These are phyloP conservation scores for Bimuria novae-zelandiae DNA, from an alignment of 2,329 filamentous ascomycete species.

Conservation along the genomic window DNA sequence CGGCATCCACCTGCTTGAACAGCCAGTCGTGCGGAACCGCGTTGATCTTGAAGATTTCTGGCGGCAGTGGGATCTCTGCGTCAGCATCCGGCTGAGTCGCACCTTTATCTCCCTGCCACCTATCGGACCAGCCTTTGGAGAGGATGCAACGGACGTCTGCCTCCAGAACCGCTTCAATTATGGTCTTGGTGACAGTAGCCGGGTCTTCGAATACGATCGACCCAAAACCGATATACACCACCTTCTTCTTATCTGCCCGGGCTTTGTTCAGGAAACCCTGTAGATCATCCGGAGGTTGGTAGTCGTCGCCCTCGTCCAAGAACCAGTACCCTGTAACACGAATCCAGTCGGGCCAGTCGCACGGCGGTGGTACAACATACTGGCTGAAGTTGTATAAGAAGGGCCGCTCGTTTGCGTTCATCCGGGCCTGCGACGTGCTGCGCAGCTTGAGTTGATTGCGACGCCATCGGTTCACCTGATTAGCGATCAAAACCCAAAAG, in stretches of 20 bases:
- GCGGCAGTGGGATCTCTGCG: slow-evolving; percentile 70
- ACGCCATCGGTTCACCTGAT: slow-evolving; percentile 92
- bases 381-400: slow-evolving; percentile 98
- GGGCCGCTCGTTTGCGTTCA: slow-evolving; percentile 96
- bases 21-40: slow-evolving; percentile 96
- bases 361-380: slow-evolving; percentile 86
- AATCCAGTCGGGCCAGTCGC: slow-evolving; percentile 98
- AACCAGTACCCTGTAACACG: slow-evolving; percentile 98
- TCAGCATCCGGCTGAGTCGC: slow-evolving; percentile 58
- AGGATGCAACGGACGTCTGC: slow-evolving; percentile 93
- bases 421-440: slow-evolving; percentile 81
- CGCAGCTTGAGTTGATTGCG: slow-evolving; percentile 78
- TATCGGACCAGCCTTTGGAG: slow-evolving; percentile 96
- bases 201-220: slow-evolving; percentile 94
- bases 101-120: slow-evolving; percentile 56
- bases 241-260: slow-evolving; percentile 78
- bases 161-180: slow-evolving; percentile 87
- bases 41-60: slow-evolving; percentile 85
- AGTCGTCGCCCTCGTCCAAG: slow-evolving; percentile 73
- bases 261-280: slow-evolving; percentile 82
- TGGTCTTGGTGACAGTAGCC: slow-evolving; percentile 84
- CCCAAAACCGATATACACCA: slow-evolving; percentile 96
- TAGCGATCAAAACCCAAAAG: slow-evolving; percentile 92
- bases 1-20: slow-evolving; percentile 90
- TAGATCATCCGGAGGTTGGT: slow-evolving; percentile 76